Percentiles rank a stretch among this genome's conserved stretches.
phyloP scores from a whole-genome alignment of 768 basidiomycete species.

The Calvatia gigantea region DNA sequence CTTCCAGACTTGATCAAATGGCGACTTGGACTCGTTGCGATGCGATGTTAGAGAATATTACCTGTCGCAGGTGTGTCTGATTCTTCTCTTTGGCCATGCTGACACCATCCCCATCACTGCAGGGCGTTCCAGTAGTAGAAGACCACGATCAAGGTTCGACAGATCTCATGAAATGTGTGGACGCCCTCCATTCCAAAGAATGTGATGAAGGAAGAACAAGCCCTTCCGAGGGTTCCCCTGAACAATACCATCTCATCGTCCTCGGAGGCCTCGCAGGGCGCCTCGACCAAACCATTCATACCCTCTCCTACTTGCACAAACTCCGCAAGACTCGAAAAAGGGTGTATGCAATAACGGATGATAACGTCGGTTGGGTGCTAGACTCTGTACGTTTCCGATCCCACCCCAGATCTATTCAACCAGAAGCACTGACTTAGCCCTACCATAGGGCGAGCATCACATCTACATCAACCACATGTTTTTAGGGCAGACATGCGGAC shows the following conservation, averaged over 20 bases:
- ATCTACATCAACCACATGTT: slow-evolving; percentile 71
- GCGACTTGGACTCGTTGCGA: slow-evolving; percentile 88
- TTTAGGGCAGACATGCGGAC: slow-evolving; percentile 87
- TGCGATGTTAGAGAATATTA: slow-evolving; percentile 74
- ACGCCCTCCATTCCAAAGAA: slow-evolving; percentile 59
- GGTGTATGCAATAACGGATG: slow-evolving; percentile 82
- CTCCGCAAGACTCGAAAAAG: slow-evolving; percentile 55
- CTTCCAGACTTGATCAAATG: slow-evolving; percentile 87
- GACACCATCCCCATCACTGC: neutral
- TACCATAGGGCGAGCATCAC: slow-evolving; percentile 84
- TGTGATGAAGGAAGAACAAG: slow-evolving; percentile 34
- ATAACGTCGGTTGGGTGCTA: slow-evolving; percentile 89
- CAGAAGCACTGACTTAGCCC: neutral
- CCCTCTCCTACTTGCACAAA: slow-evolving; percentile 81
- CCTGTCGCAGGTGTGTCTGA: slow-evolving; percentile 44
- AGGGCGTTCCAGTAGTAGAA: slow-evolving; percentile 67
- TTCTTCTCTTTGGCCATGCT: neutral
- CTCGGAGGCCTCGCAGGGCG: slow-evolving; percentile 89
- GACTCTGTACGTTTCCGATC: slow-evolving; percentile 50
- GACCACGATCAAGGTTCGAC: slow-evolving; percentile 84
- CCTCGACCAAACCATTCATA: slow-evolving; percentile 92
- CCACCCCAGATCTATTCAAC: neutral
- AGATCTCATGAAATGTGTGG: slow-evolving; percentile 92
- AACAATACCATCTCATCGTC: slow-evolving; percentile 67
- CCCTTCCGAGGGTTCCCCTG: slow-evolving; percentile 11